Conservation (phyloP, 345 rosid genomes). For the Acer campestre region DNA sequence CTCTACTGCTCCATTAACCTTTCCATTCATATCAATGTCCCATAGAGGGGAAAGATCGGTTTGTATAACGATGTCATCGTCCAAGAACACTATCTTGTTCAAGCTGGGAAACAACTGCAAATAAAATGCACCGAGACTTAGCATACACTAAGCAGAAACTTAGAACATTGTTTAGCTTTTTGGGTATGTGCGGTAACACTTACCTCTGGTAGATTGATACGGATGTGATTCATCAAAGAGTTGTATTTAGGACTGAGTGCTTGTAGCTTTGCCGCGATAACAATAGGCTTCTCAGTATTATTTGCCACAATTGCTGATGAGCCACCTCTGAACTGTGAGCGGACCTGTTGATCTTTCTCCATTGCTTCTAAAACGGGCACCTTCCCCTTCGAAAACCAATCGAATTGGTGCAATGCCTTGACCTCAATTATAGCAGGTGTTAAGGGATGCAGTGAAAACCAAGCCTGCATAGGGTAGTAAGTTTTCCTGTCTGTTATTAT, state of each 20-base stretch:
- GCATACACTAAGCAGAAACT: neutral
- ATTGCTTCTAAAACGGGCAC: conserved; percentile 95
- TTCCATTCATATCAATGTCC: conserved; percentile 90
- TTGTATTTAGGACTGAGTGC: conserved; percentile 95
- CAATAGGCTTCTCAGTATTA: conserved; percentile 66
- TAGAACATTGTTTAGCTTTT: neutral
- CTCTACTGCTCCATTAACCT: conserved; percentile 93
- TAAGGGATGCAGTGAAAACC: conserved; percentile 90
- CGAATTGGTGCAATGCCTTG: conserved; percentile 95
- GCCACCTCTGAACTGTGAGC: conserved; percentile 92
- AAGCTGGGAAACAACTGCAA: conserved; percentile 89
- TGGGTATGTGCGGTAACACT: neutral
- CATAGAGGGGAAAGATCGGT: conserved; percentile 91
- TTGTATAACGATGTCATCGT: conserved; percentile 91
- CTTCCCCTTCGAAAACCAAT: conserved; percentile 94
- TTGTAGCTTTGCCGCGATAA: conserved; percentile 89
- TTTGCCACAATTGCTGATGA: conserved; percentile 80
- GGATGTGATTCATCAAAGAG: conserved; percentile 90
- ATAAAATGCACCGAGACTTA: neutral
- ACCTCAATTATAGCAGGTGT: conserved; percentile 89
- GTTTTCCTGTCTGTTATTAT: conserved; percentile 92
- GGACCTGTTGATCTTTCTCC: conserved; percentile 90
- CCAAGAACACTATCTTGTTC: conserved; percentile 85
- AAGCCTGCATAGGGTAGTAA: conserved; percentile 95
- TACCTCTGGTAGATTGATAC: conserved; percentile 97